Evolutionary conservation across 1,139 yeast species (phyloP).

Genomic region (Yamadazyma buinensis): DNA sequence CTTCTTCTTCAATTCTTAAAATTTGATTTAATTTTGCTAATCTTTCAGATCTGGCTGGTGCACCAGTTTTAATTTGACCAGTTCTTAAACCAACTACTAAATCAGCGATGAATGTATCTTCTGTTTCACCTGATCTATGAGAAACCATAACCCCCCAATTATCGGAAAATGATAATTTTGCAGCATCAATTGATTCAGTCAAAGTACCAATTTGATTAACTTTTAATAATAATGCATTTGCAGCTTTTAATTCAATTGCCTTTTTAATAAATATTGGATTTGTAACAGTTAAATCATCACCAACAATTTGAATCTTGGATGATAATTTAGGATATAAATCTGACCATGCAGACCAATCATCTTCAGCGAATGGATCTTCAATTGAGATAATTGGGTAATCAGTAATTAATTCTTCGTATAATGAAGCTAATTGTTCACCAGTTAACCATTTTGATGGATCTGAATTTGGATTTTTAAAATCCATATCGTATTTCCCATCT

Average conservation of each 20-base stretch:
- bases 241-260: conserved; percentile 87
- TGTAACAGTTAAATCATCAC: conserved; percentile 93
- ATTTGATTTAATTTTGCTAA: conserved; percentile 91
- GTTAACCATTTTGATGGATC: conserved; percentile 80
- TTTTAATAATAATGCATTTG: conserved; percentile 84
- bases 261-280: conserved; percentile 83
- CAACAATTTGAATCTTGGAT: conserved; percentile 73
- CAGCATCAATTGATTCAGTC: conserved; percentile 83
- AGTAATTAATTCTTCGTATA: conserved; percentile 66
- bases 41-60: conserved; percentile 97
- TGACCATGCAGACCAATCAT: conserved; percentile 93
- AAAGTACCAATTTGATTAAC: conserved; percentile 90
- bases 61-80: conserved; percentile 97
- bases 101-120: conserved; percentile 92
- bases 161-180: conserved; percentile 76
- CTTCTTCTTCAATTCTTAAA: conserved; percentile 90
- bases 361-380: conserved; percentile 96
- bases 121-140: conserved; percentile 96
- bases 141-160: conserved; percentile 95
- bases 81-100: conserved; percentile 88
- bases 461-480: conserved; percentile 87
- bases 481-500: conserved; percentile 89
- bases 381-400: conserved; percentile 91
- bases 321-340: conserved; percentile 66
- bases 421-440: conserved; percentile 73